Percentiles rank a stretch among this genome's conserved stretches.
phyloP scores from a whole-genome alignment of 2,329 filamentous ascomycete genomes.

The Aspergillus vadensis region DNA sequence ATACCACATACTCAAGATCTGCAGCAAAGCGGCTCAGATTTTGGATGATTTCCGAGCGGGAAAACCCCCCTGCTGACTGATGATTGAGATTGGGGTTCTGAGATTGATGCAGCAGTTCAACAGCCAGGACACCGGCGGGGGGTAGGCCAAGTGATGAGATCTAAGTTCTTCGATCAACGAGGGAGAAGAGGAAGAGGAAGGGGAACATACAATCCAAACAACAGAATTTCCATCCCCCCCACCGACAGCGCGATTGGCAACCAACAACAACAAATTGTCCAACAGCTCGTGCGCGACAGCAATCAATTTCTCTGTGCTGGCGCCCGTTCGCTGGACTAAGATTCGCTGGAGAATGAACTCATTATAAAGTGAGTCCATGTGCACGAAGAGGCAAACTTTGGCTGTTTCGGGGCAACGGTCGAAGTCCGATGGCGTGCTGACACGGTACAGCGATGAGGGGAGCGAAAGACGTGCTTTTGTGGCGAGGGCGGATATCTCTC shows the following conservation, averaged over 20 bases:
- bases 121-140: not conserved
- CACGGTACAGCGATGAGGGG: not conserved
- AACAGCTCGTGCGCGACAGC: not conserved
- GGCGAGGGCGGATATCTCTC: not conserved
- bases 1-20: not conserved
- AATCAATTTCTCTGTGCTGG: not conserved
- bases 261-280: not conserved
- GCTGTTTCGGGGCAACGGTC: not conserved
- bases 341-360: not conserved
- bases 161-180: not conserved
- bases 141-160: not conserved
- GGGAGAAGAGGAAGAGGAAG: not conserved
- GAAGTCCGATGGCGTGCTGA: not conserved
- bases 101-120: not conserved
- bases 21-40: not conserved
- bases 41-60: not conserved
- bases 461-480: not conserved
- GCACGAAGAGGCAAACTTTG: not conserved
- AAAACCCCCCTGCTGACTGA: not conserved
- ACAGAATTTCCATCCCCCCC: not conserved
- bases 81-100: not conserved
- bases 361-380: not conserved
- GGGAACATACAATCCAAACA: not conserved
- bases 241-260: not conserved
- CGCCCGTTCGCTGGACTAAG: not conserved